Conservation (phyloP, 2,329 filamentous ascomycete genomes). For the Mycosphaerella sp. region DNA sequence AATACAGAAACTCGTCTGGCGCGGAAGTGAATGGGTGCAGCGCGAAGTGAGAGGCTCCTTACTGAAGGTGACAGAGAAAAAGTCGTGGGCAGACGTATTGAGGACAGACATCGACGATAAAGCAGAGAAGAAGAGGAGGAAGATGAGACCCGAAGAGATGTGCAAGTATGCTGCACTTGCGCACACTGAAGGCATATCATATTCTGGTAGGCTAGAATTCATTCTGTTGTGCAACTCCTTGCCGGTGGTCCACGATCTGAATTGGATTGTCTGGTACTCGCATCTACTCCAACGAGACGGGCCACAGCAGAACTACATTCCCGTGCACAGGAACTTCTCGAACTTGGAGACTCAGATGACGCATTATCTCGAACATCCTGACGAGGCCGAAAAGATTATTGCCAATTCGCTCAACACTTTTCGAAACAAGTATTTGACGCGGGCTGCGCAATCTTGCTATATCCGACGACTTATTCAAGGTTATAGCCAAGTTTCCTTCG, state of each 20-base stretch:
- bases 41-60: slow-evolving; percentile 20
- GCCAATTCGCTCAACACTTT: slow-evolving; percentile 23
- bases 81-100: slow-evolving; percentile 35
- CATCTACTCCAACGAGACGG: slow-evolving; percentile 23
- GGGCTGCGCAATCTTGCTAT: slow-evolving; percentile 29
- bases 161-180: slow-evolving; percentile 25
- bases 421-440: slow-evolving; percentile 24
- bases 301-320: slow-evolving; percentile 24
- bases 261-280: slow-evolving; percentile 25
- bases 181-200: slow-evolving; percentile 22
- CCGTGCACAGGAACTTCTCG: slow-evolving; percentile 20
- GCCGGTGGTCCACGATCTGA: slow-evolving; percentile 16
- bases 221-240: slow-evolving; percentile 21
- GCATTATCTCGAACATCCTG: slow-evolving; percentile 15
- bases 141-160: slow-evolving; percentile 19
- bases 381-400: slow-evolving; percentile 19
- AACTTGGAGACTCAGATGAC: slow-evolving; percentile 22
- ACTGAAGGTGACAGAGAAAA: slow-evolving; percentile 25
- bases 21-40: slow-evolving; percentile 21
- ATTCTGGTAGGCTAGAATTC: slow-evolving; percentile 25
- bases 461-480: slow-evolving; percentile 12
- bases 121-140: slow-evolving; percentile 14
- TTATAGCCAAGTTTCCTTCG: slow-evolving; percentile 11
- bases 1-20: slow-evolving; percentile 23
- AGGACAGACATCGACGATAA: slow-evolving; percentile 18